Conservation (phyloP, 306 rosid genomes). For the Fagus sylvatica region DNA sequence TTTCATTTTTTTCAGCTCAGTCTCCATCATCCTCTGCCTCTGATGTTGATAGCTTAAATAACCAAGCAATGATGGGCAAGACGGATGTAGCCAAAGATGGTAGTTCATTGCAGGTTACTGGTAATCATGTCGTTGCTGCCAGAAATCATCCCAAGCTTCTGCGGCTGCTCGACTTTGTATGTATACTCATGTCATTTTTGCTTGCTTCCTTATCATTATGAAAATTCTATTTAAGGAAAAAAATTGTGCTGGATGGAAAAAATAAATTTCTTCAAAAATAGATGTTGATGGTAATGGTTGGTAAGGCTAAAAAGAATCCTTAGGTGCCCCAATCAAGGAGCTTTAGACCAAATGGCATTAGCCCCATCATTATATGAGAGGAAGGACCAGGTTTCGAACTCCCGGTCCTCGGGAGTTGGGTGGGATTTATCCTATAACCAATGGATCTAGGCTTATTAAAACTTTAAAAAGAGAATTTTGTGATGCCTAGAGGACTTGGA, state of each 20-base stretch:
- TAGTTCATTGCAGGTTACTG: neutral
- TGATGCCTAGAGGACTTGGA: neutral
- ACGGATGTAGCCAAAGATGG: neutral
- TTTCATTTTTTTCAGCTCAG: neutral
- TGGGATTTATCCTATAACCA: neutral
- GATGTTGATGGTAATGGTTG: neutral
- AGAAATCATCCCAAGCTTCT: neutral
- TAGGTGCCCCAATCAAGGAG: neutral
- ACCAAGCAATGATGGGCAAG: neutral
- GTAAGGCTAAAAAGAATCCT: neutral
- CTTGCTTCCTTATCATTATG: neutral
- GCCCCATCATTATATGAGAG: neutral
- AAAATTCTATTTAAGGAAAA: neutral
- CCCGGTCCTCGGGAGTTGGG: neutral
- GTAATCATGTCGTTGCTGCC: neutral
- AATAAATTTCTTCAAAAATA: neutral
- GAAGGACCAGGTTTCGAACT: neutral
- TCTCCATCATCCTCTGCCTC: conserved; percentile 12
- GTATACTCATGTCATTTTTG: neutral
- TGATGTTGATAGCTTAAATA: neutral
- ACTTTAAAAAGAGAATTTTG: neutral
- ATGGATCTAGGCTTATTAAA: neutral
- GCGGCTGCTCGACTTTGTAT: conserved; percentile 5
- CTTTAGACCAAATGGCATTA: neutral
- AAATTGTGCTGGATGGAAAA: neutral